Evolutionary conservation across 257 asterid species (phyloP).

Genomic region (Salvia hispanica): DNA sequence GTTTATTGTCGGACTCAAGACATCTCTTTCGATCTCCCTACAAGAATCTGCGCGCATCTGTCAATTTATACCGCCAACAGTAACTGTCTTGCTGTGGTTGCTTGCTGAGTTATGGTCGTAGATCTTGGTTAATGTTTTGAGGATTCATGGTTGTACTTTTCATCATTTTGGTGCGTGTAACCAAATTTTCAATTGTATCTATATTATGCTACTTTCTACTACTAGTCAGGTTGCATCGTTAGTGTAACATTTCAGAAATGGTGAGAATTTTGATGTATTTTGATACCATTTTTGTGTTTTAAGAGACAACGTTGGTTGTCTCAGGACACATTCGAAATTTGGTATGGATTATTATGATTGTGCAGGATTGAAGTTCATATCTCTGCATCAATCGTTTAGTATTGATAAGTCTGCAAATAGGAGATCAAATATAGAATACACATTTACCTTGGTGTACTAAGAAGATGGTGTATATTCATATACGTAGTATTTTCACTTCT

Average conservation of each 20-base stretch:
- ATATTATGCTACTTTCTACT: not conserved
- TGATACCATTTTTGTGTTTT: not conserved
- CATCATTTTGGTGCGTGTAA: not conserved
- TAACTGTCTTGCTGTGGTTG: slow-evolving; percentile 42
- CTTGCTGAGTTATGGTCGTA: slow-evolving; percentile 29
- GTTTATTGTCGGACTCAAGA: slow-evolving; percentile 56
- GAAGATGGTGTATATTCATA: too few species aligned
- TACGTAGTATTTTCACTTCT: too few species aligned
- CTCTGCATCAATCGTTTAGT: too few species aligned
- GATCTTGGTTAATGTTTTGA: slow-evolving; percentile 6
- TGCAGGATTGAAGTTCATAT: too few species aligned
- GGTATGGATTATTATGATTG: too few species aligned
- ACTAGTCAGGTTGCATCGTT: not conserved
- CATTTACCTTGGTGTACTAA: too few species aligned
- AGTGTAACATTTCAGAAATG: not conserved
- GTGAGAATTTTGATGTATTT: not conserved
- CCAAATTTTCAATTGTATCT: not conserved
- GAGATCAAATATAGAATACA: too few species aligned
- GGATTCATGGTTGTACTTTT: not conserved
- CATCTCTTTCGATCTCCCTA: slow-evolving; percentile 44
- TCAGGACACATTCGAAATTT: too few species aligned
- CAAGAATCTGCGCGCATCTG: slow-evolving; percentile 20
- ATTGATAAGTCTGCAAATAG: too few species aligned
- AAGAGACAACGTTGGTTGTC: too few species aligned
- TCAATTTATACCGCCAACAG: slow-evolving; percentile 36